Conservation (phyloP, 352 stramenopile genomes). For the Aphanomyces cochlioides region DNA sequence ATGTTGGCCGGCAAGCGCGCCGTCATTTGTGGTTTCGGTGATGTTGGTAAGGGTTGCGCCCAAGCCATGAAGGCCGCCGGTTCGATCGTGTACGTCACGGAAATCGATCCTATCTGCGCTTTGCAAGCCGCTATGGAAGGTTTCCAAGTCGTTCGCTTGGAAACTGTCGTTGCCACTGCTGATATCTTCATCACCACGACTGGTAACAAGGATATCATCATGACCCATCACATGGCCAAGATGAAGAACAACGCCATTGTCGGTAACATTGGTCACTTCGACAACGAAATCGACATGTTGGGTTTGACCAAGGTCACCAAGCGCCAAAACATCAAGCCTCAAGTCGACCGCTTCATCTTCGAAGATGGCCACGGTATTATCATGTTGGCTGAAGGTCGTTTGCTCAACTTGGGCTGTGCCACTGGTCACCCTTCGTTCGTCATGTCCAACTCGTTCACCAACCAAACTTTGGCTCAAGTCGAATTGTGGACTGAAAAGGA, state of each 20-base stretch:
- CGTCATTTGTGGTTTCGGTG: slow-evolving; percentile 97
- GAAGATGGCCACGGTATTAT: slow-evolving; percentile 95
- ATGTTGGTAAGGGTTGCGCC: slow-evolving; percentile 98
- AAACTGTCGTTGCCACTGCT: slow-evolving; percentile 81
- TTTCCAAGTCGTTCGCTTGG: slow-evolving; percentile 94
- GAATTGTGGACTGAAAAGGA: slow-evolving; percentile 97
- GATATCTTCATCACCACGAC: slow-evolving; percentile 99
- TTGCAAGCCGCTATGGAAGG: slow-evolving; percentile 98
- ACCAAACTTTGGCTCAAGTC: slow-evolving; percentile 98
- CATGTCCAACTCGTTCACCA: slow-evolving; percentile 99
- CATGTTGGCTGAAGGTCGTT: slow-evolving; percentile 95
- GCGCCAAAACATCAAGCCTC: slow-evolving; percentile 99
- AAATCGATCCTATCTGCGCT: slow-evolving; percentile 98
- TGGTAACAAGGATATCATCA: slow-evolving; percentile 99
- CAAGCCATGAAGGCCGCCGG: slow-evolving; percentile 96
- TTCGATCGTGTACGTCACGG: slow-evolving; percentile 96
- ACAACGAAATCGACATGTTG: slow-evolving; percentile 99
- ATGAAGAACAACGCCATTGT: slow-evolving; percentile 99
- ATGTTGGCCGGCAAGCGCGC: slow-evolving; percentile 98
- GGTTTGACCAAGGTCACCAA: slow-evolving; percentile 84
- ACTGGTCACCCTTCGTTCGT: slow-evolving; percentile 99
- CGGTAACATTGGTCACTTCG: slow-evolving; percentile 99
- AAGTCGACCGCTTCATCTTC: slow-evolving; percentile 98
- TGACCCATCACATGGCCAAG: slow-evolving; percentile 93
- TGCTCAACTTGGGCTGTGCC: slow-evolving; percentile 98